phyloP scores from a whole-genome alignment of 1,284 basidiomycete genomes.

The Acaromyces ingoldii region DNA sequence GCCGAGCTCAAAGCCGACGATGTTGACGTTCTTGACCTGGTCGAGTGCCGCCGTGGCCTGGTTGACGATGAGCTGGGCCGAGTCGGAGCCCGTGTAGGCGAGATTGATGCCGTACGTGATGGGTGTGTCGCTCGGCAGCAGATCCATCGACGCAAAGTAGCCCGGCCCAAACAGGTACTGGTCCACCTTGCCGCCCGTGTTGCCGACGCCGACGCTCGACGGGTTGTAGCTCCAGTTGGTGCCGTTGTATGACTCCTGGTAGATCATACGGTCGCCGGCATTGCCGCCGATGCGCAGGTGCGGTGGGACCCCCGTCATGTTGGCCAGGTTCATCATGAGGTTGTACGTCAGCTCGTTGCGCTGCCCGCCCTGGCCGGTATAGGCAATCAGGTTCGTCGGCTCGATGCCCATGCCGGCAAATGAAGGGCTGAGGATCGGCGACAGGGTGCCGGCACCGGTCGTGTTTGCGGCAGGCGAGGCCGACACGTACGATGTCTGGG shows the following conservation, averaged over 20 bases:
- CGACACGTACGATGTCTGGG: no score
- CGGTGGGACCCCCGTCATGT: conserved; percentile 32
- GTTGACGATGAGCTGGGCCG: conserved; percentile 16
- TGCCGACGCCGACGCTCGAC: conserved; percentile 14
- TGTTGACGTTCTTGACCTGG: conserved; percentile 10
- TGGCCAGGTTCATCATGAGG: conserved; percentile 30
- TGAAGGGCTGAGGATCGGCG: conserved; percentile 26
- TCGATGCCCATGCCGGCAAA: conserved; percentile 40
- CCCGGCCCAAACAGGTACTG: conserved; percentile 20
- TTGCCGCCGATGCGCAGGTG: conserved; percentile 37
- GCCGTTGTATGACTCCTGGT: conserved; percentile 10
- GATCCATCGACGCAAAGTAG: conserved; percentile 24
- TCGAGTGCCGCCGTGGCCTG: conserved; percentile 23
- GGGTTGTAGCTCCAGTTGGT: conserved; percentile 19
- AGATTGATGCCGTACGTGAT: conserved; percentile 38
- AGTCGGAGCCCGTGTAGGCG: conserved; percentile 24
- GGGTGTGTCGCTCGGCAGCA: conserved; percentile 25
- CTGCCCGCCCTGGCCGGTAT: conserved; percentile 21
- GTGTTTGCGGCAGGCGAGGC: background rate
- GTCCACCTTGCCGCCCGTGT: conserved; percentile 11
- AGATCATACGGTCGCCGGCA: conserved; percentile 31
- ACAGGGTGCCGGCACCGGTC: conserved; percentile 11
- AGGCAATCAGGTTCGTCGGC: conserved; percentile 29
- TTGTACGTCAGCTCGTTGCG: conserved; percentile 30
- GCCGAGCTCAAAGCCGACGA: conserved; percentile 36